Conservation (phyloP, 805 yeast genomes). For the Saccharomycopsis fodiens region DNA sequence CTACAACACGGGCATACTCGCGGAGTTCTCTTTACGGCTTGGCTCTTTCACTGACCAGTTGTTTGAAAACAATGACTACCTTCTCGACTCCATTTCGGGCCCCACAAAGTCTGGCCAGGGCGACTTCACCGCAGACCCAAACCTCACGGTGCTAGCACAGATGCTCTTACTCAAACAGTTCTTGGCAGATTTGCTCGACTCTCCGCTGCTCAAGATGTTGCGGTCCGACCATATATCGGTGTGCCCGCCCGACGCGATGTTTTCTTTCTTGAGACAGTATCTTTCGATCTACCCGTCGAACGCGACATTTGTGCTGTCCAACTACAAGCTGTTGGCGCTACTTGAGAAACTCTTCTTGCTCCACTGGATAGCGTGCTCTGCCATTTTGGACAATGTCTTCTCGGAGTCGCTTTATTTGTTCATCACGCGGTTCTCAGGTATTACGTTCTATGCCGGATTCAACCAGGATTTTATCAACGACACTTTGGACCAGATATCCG, state of each 20-base stretch:
- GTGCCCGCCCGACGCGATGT: neutral
- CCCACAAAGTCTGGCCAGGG: neutral
- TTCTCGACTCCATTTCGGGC: neutral
- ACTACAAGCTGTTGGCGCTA: slow-evolving; percentile 3
- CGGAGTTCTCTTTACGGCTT: neutral
- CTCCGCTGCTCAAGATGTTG: neutral
- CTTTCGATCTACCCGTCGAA: slow-evolving; percentile 6
- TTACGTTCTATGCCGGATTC: slow-evolving; percentile 3
- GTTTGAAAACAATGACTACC: neutral
- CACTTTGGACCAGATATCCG: neutral
- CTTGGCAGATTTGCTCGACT: neutral
- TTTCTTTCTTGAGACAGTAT: neutral
- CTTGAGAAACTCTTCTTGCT: slow-evolving; percentile 7
- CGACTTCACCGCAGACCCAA: neutral
- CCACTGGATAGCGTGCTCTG: slow-evolving; percentile 7
- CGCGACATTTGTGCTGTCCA: slow-evolving; percentile 2
- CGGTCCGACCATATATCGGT: neutral
- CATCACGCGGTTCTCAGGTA: slow-evolving; percentile 7
- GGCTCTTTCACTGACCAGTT: neutral
- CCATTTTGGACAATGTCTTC: slow-evolving; percentile 10
- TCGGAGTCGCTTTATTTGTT: slow-evolving; percentile 9
- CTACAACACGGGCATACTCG: neutral
- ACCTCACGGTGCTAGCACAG: neutral
- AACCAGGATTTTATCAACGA: slow-evolving; percentile 1
- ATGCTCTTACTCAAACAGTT: neutral